These are phyloP conservation scores for Clonostachys chloroleuca DNA, from an alignment of 2,329 filamentous ascomycete species.

Conservation along the genomic window DNA sequence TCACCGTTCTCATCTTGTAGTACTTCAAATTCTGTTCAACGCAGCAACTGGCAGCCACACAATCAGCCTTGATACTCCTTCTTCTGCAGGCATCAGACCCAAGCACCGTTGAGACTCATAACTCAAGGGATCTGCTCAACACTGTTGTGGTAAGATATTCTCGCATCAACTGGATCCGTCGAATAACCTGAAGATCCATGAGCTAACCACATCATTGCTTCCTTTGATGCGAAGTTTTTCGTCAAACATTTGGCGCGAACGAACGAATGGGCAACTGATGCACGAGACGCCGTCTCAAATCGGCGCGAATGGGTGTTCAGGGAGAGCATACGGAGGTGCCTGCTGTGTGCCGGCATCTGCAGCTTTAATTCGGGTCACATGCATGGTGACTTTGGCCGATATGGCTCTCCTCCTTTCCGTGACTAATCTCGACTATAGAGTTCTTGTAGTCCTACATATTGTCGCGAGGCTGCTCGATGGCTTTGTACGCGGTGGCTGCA, in stretches of 20 bases:
- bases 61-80: background rate
- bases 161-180: no score
- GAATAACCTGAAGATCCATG: no score
- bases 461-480: conserved; percentile 10
- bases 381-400: no score
- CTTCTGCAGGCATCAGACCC: conserved; percentile 1
- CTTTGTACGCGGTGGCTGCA: background rate
- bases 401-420: no score
- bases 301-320: background rate
- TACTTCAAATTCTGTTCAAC: conserved; percentile 4
- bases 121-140: background rate
- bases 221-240: background rate
- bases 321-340: conserved; percentile 8
- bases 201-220: no score
- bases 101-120: background rate
- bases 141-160: background rate
- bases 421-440: background rate
- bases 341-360: background rate
- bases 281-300: background rate
- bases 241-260: background rate
- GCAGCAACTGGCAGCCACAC: background rate
- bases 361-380: no score
- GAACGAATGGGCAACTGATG: background rate
- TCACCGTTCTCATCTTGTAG: background rate
- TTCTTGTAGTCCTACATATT: conserved; percentile 4